Conservation (phyloP, 495 filamentous ascomycete genomes). For the Talaromyces nanjingensis region DNA sequence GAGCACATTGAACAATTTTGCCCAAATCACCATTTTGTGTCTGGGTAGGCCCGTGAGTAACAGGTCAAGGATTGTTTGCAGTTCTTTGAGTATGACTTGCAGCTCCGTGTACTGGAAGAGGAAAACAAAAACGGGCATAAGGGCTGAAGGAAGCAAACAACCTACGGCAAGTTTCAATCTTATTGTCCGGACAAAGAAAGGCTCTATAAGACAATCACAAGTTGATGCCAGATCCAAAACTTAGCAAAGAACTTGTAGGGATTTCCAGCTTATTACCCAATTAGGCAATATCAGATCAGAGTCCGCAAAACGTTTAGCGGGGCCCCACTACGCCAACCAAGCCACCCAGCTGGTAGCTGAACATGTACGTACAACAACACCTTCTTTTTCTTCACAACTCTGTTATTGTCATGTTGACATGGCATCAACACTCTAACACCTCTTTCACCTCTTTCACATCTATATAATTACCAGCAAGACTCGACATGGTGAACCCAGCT, state of each 20-base stretch:
- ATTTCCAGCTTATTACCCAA: not conserved
- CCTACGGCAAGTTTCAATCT: not conserved
- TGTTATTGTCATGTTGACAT: not conserved
- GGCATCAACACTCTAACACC: not conserved
- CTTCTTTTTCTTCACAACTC: not conserved
- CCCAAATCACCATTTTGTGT: not conserved
- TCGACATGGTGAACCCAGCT: slow-evolving; percentile 57
- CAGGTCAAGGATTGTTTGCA: not conserved
- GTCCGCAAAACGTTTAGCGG: not conserved
- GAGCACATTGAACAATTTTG: not conserved
- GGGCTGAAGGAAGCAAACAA: not conserved
- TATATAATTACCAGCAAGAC: not conserved
- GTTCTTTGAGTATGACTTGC: not conserved
- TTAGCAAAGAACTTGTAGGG: not conserved
- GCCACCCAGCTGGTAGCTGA: not conserved
- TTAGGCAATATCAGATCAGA: slow-evolving; percentile 1
- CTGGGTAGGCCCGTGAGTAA: not conserved
- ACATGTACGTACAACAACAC: not conserved
- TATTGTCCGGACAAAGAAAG: not conserved
- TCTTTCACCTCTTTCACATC: not conserved
- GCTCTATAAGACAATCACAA: not conserved
- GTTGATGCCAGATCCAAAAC: not conserved
- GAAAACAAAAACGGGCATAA: not conserved
- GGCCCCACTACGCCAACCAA: not conserved
- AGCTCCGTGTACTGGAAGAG: not conserved